Conservation (phyloP, 495 filamentous ascomycete genomes). For the Niebla homalea region DNA sequence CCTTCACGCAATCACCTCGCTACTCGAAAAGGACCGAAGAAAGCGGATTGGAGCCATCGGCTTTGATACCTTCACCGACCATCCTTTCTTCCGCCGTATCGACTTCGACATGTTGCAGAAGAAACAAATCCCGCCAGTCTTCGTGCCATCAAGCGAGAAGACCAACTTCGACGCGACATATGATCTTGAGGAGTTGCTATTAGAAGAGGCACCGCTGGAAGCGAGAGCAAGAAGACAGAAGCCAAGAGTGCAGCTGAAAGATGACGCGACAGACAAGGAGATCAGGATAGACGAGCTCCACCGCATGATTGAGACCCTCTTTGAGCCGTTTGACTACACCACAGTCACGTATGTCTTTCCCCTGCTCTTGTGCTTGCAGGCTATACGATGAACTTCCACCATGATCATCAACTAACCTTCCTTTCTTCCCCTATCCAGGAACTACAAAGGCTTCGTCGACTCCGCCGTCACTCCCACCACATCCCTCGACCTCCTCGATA, state of each 20-base stretch:
- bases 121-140: constrained; percentile 85
- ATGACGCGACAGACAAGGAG: constrained; percentile 91
- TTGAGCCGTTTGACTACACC: constrained; percentile 94
- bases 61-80: constrained; percentile 69
- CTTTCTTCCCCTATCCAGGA: background rate
- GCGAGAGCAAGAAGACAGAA: constrained; percentile 86
- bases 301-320: constrained; percentile 85
- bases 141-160: constrained; percentile 87
- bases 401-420: background rate
- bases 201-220: constrained; percentile 93
- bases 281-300: constrained; percentile 90
- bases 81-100: constrained; percentile 77
- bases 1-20: constrained; percentile 67
- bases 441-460: constrained; percentile 16
- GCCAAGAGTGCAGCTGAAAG: constrained; percentile 76
- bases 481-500: constrained; percentile 12
- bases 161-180: constrained; percentile 99
- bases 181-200: constrained; percentile 81
- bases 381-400: too few species aligned
- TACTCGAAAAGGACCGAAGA: constrained; percentile 67
- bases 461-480: constrained; percentile 6
- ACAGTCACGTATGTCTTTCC: constrained; percentile 52
- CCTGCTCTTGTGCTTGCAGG: too few species aligned
- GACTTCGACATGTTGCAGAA: constrained; percentile 77
- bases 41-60: constrained; percentile 67